These are phyloP conservation scores for Kwoniella bestiolae DNA, from an alignment of 768 basidiomycete genomes.

Conservation along the genomic window DNA sequence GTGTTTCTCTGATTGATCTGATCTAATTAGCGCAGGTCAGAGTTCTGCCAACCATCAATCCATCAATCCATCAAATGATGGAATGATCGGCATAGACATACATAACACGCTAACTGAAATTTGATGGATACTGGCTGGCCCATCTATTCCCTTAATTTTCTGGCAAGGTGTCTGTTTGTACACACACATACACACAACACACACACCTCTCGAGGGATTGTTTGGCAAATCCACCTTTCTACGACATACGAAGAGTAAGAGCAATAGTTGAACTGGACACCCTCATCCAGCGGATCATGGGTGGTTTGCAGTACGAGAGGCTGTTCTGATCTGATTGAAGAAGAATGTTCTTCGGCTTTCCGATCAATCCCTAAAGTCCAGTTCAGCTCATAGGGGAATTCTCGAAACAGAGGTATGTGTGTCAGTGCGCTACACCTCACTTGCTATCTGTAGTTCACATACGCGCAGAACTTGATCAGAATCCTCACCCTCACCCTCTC, in stretches of 20 bases:
- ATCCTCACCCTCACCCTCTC: background rate
- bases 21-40: no score
- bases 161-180: background rate
- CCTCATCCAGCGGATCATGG: no score
- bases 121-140: conserved; percentile 4
- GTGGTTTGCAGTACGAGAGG: no score
- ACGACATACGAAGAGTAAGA: background rate
- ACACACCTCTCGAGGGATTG: background rate
- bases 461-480: background rate
- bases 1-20: background rate
- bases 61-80: background rate
- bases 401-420: conserved; percentile 4
- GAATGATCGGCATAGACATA: background rate
- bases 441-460: background rate
- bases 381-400: background rate
- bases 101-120: background rate
- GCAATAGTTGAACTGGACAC: background rate
- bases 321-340: background rate
- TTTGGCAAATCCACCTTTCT: background rate
- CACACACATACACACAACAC: background rate
- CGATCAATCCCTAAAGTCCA: background rate
- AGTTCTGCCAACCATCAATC: no score
- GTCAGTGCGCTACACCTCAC: background rate
- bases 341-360: background rate
- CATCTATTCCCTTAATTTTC: conserved; percentile 6